phyloP scores from a whole-genome alignment of 2,329 filamentous ascomycete species.

The Trichoderma koningii region DNA sequence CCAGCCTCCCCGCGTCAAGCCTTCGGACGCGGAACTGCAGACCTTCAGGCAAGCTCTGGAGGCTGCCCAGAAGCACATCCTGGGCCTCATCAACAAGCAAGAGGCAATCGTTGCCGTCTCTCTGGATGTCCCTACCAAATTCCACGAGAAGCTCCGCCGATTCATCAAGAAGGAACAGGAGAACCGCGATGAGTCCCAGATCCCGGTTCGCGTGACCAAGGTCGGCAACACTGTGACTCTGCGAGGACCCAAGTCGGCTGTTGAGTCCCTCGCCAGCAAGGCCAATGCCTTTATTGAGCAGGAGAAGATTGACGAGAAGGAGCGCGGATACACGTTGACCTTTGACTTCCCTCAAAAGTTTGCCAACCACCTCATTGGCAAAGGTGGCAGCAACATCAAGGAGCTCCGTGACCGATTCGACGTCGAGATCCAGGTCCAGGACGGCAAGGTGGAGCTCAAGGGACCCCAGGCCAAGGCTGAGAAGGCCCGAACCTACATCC shows the following conservation, averaged over 20 bases:
- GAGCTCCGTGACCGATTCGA: slow-evolving; percentile 68
- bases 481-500: slow-evolving; percentile 79
- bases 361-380: slow-evolving; percentile 79
- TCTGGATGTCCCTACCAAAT: slow-evolving; percentile 63
- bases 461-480: slow-evolving; percentile 95
- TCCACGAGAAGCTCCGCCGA: slow-evolving; percentile 62
- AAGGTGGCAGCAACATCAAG: slow-evolving; percentile 66
- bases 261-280: slow-evolving; percentile 72
- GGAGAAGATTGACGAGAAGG: slow-evolving; percentile 89
- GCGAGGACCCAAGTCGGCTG: slow-evolving; percentile 72
- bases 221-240: slow-evolving; percentile 66
- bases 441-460: slow-evolving; percentile 93
- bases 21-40: slow-evolving; percentile 52
- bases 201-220: slow-evolving; percentile 61
- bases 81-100: slow-evolving; percentile 60
- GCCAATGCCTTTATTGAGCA: slow-evolving; percentile 79
- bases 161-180: slow-evolving; percentile 68
- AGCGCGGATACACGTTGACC: slow-evolving; percentile 79
- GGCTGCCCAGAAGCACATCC: slow-evolving; percentile 59
- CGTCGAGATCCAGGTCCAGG: slow-evolving; percentile 82
- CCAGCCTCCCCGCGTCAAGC: slow-evolving; percentile 57
- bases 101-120: slow-evolving; percentile 54
- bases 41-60: slow-evolving; percentile 58
- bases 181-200: slow-evolving; percentile 56
- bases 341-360: slow-evolving; percentile 97